Evolutionary conservation across 768 basidiomycete genomes (phyloP).

Genomic region (Phylloporus arenicola): DNA sequence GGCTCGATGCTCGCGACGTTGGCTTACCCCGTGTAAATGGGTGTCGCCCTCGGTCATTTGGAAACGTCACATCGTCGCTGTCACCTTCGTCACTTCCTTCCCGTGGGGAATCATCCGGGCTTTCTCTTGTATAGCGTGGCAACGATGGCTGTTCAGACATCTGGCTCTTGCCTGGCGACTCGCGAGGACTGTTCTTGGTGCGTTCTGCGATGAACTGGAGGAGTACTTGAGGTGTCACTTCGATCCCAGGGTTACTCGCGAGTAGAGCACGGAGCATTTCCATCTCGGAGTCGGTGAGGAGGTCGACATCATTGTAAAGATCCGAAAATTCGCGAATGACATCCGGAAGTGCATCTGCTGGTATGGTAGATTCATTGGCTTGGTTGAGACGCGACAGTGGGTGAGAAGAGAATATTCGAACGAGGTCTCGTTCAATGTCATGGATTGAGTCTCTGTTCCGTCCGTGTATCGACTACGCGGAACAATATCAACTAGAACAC

Average conservation of each 20-base stretch:
- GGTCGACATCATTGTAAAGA: conserved; percentile 52
- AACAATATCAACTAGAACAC: conserved; percentile 1
- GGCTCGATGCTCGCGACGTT: conserved; percentile 54
- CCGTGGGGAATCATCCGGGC: conserved; percentile 31
- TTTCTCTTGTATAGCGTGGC: conserved; percentile 20
- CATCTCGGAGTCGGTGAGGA: conserved; percentile 63
- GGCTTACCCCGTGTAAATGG: conserved; percentile 19
- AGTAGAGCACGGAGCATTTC: conserved; percentile 54
- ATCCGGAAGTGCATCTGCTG: conserved; percentile 65
- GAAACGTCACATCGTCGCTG: conserved; percentile 31
- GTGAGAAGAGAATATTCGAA: conserved; percentile 63
- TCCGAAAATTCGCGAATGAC: conserved; percentile 62
- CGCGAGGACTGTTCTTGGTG: conserved; percentile 37
- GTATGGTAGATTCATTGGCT: conserved; percentile 57
- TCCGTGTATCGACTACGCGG: conserved; percentile 36
- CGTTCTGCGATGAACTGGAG: conserved; percentile 60
- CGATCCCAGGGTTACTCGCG: conserved; percentile 53
- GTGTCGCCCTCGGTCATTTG: conserved; percentile 37
- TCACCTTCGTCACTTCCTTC: conserved; percentile 33
- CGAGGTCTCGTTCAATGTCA: conserved; percentile 65
- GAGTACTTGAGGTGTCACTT: conserved; percentile 64
- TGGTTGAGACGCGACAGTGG: conserved; percentile 55
- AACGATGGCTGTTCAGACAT: conserved; percentile 6
- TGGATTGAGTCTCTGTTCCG: conserved; percentile 66
- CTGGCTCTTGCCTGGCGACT: conserved; percentile 21